Evolutionary conservation across 1,139 yeast species (phyloP).

Genomic region (Diutina mesorugosa): DNA sequence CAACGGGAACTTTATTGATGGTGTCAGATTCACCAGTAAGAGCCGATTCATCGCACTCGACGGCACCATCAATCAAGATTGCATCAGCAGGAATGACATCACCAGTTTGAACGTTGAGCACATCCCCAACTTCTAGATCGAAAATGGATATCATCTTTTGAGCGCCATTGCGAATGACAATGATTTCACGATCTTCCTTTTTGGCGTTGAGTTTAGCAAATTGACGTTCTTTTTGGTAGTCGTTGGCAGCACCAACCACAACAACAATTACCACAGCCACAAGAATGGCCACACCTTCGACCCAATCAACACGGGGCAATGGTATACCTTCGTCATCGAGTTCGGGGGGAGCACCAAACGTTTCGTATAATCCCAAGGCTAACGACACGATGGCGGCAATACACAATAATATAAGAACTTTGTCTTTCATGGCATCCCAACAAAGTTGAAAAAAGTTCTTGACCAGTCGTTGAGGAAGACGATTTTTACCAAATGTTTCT

Average conservation of each 20-base stretch:
- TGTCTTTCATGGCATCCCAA: constrained; percentile 81
- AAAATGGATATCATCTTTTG: constrained; percentile 61
- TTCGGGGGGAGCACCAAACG: constrained; percentile 72
- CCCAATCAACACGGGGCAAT: constrained; percentile 86
- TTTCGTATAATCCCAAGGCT: constrained; percentile 84
- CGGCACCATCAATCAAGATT: constrained; percentile 58
- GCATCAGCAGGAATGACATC: constrained; percentile 90
- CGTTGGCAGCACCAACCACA: constrained; percentile 85
- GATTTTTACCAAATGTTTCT: constrained; percentile 50
- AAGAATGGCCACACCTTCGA: constrained; percentile 95
- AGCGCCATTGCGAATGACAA: constrained; percentile 63
- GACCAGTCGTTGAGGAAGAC: constrained; percentile 53
- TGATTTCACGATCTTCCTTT: constrained; percentile 74
- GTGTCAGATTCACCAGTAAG: constrained; percentile 91
- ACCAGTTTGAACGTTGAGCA: constrained; percentile 78
- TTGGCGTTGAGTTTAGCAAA: constrained; percentile 77
- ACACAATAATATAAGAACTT: constrained; percentile 71
- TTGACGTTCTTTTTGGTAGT: constrained; percentile 91
- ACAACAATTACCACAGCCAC: constrained; percentile 88
- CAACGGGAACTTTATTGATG: constrained; percentile 43
- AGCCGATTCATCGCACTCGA: constrained; percentile 87
- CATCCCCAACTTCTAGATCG: constrained; percentile 77
- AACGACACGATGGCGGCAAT: constrained; percentile 83
- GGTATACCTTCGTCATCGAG: constrained; percentile 66
- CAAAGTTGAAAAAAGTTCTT: constrained; percentile 60